Evolutionary conservation across 2,329 filamentous ascomycete genomes (phyloP).

Genomic region (Penicillium sp.): DNA sequence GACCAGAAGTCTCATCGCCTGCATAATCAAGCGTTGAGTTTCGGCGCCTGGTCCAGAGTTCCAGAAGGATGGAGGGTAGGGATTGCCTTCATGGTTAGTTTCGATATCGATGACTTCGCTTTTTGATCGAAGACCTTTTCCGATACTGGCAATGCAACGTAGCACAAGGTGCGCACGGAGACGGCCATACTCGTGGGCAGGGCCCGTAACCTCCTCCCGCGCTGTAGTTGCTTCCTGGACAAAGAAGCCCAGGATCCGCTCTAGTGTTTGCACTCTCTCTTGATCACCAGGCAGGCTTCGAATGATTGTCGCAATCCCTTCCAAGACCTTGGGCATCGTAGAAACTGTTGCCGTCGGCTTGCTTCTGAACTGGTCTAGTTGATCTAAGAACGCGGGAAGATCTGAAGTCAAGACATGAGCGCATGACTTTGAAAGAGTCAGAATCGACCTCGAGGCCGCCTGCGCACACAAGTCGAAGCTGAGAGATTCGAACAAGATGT

Average conservation of each 20-base stretch:
- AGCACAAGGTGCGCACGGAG: constrained; percentile 36
- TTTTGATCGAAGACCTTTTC: constrained; percentile 39
- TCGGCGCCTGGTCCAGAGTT: constrained; percentile 31
- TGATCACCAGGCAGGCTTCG: constrained; percentile 40
- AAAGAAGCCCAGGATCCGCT: constrained; percentile 39
- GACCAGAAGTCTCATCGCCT: constrained; percentile 41
- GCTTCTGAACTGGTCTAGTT: constrained; percentile 39
- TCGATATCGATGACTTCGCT: constrained; percentile 37
- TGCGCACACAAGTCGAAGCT: constrained; percentile 41
- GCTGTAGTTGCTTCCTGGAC: constrained; percentile 35
- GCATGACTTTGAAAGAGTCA: constrained; percentile 44
- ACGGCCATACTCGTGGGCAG: constrained; percentile 35
- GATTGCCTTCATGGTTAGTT: constrained; percentile 20
- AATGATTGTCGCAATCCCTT: constrained; percentile 46
- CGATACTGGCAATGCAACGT: constrained; percentile 42
- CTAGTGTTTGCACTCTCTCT: constrained; percentile 39
- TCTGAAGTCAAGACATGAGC: constrained; percentile 40
- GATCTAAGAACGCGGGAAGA: constrained; percentile 43
- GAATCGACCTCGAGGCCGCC: constrained; percentile 44
- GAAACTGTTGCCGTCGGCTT: constrained; percentile 36
- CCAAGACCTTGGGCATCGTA: constrained; percentile 43
- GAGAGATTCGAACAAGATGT: constrained; percentile 45
- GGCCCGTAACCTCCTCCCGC: constrained; percentile 30
- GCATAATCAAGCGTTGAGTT: constrained; percentile 38
- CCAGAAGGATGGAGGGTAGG: constrained; percentile 40